Conservation (phyloP, 495 filamentous ascomycete genomes). For the Penicillium salamii region DNA sequence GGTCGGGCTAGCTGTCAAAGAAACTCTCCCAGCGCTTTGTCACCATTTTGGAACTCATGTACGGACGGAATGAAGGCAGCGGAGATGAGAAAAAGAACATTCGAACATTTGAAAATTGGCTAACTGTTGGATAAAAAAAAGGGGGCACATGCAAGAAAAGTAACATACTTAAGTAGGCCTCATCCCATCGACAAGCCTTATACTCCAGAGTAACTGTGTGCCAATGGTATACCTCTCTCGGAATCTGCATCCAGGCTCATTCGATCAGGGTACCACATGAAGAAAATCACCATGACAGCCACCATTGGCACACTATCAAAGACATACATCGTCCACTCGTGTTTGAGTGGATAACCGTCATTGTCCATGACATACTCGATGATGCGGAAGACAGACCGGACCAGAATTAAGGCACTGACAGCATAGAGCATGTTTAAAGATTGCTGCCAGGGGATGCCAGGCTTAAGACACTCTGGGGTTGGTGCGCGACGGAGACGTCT, state of each 20-base stretch:
- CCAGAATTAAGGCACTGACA: slow-evolving; percentile 48
- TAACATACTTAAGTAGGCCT: too few species aligned
- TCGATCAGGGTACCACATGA: slow-evolving; percentile 9
- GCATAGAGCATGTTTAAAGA: slow-evolving; percentile 48
- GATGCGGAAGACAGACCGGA: slow-evolving; percentile 57
- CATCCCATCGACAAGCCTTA: background rate
- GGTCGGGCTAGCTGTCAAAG: too few species aligned
- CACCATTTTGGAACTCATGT: too few species aligned
- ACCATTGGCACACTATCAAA: slow-evolving; percentile 58
- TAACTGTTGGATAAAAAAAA: too few species aligned
- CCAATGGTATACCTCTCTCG: slow-evolving; percentile 8
- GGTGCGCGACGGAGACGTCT: slow-evolving; percentile 6
- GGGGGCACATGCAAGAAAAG: too few species aligned
- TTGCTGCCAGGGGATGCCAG: slow-evolving; percentile 42
- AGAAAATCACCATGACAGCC: slow-evolving; percentile 34
- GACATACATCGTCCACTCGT: slow-evolving; percentile 56
- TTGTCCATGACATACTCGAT: slow-evolving; percentile 56
- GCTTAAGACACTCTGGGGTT: slow-evolving; percentile 4
- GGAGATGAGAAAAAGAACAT: too few species aligned
- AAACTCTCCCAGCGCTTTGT: too few species aligned
- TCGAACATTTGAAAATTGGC: too few species aligned
- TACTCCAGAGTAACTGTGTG: slow-evolving; percentile 1
- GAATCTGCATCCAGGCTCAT: background rate
- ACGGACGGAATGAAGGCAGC: too few species aligned
- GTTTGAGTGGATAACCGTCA: slow-evolving; percentile 41